phyloP scores from a whole-genome alignment of 768 basidiomycete genomes.

The Kondoa subrosea region DNA sequence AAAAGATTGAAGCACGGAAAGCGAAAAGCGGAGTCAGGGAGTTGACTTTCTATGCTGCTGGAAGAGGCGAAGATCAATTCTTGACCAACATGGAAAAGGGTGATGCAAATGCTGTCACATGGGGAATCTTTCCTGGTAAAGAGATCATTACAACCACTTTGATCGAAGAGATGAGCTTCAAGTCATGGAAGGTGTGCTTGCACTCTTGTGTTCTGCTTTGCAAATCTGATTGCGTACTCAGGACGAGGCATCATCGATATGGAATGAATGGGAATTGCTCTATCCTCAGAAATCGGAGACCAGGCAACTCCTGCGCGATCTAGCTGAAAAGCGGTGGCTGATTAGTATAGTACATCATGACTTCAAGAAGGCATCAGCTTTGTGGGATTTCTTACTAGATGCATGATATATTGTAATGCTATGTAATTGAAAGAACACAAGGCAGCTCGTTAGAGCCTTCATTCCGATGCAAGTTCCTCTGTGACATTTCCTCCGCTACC shows the following conservation, averaged over 20 bases:
- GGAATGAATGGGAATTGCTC: constrained; percentile 82
- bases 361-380: constrained; percentile 55
- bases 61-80: constrained; percentile 51
- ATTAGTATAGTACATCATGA: constrained; percentile 87
- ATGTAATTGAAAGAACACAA: neutral
- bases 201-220: constrained; percentile 6
- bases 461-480: neutral
- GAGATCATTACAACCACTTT: constrained; percentile 93
- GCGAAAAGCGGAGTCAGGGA: constrained; percentile 41
- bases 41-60: constrained; percentile 77
- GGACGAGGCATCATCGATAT: constrained; percentile 93
- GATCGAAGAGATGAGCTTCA: constrained; percentile 84
- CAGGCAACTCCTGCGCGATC: constrained; percentile 51
- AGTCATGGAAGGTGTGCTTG: constrained; percentile 74
- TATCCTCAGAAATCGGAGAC: constrained; percentile 61
- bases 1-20: constrained; percentile 31
- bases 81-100: constrained; percentile 60
- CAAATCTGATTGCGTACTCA: constrained; percentile 30
- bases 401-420: neutral
- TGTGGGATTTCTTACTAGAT: constrained; percentile 70
- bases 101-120: constrained; percentile 85
- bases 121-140: constrained; percentile 95
- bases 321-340: constrained; percentile 65
- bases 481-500: neutral
- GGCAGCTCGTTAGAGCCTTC: neutral